phyloP scores from a whole-genome alignment of 768 basidiomycete genomes.

The Tricholoma bakamatsutake region DNA sequence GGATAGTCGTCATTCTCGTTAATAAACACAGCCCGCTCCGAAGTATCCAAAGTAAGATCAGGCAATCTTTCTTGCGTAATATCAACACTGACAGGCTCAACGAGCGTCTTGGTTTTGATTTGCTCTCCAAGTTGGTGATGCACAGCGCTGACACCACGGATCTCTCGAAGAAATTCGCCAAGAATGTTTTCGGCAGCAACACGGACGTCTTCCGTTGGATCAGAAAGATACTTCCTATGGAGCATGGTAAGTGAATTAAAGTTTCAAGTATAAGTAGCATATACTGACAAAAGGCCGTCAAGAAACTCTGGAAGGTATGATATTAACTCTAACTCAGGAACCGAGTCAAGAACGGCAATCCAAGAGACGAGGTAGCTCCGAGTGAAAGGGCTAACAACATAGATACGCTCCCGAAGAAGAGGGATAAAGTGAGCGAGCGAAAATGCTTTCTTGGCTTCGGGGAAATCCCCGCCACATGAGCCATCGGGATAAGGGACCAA shows the following conservation, averaged over 20 bases:
- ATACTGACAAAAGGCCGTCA: constrained; percentile 84
- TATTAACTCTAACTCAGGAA: constrained; percentile 93
- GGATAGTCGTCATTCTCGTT: constrained; percentile 42
- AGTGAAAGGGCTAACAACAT: constrained; percentile 93
- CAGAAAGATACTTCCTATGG: constrained; percentile 86
- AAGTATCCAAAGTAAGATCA: constrained; percentile 50
- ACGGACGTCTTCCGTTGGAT: constrained; percentile 90
- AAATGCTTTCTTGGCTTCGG: constrained; percentile 68
- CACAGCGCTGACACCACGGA: constrained; percentile 77
- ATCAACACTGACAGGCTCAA: constrained; percentile 38
- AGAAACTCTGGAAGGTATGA: constrained; percentile 93
- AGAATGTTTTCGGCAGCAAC: constrained; percentile 87
- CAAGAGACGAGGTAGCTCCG: constrained; percentile 95
- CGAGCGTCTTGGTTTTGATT: constrained; percentile 34
- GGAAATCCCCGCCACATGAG: constrained; percentile 31
- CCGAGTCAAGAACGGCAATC: constrained; percentile 93
- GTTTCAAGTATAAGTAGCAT: constrained; percentile 1
- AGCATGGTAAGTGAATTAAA: constrained; percentile 4
- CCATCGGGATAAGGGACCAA: constrained; percentile 62
- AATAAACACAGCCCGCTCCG: constrained; percentile 55
- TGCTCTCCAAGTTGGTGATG: constrained; percentile 60
- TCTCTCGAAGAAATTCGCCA: constrained; percentile 86
- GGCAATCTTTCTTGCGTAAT: constrained; percentile 45
- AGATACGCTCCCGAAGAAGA: constrained; percentile 85
- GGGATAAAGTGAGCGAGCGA: constrained; percentile 94